phyloP scores from a whole-genome alignment of 2,329 filamentous ascomycete genomes.

The Pseudocercospora eumusae region DNA sequence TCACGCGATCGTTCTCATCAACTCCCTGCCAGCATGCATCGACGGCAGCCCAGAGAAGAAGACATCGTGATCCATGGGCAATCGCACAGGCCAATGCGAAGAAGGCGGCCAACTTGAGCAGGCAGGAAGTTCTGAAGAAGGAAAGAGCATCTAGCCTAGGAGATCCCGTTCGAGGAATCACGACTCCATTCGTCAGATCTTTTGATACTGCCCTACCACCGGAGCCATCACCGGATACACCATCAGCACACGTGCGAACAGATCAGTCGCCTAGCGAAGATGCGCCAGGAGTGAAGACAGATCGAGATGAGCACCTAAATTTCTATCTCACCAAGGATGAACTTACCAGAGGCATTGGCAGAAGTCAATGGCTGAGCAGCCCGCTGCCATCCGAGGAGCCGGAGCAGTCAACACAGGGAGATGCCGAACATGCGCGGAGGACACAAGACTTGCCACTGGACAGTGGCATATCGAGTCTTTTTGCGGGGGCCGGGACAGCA shows the following conservation, averaged over 20 bases:
- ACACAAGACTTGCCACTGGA: not conserved
- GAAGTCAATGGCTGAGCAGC: constrained; percentile 62
- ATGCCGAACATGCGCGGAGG: not conserved
- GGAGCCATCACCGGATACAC: constrained; percentile 32
- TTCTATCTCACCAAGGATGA: constrained; percentile 71
- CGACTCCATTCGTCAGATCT: constrained; percentile 81
- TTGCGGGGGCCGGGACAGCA: not conserved
- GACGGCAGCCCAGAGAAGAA: constrained; percentile 59
- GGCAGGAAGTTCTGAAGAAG: constrained; percentile 68
- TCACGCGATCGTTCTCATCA: constrained; percentile 55
- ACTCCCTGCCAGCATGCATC: constrained; percentile 65
- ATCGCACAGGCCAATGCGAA: constrained; percentile 79
- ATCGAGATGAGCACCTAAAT: constrained; percentile 61
- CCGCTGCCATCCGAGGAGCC: constrained; percentile 13
- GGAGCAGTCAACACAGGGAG: not conserved
- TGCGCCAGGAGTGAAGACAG: constrained; percentile 28
- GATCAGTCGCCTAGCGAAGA: constrained; percentile 18
- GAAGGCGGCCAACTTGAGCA: constrained; percentile 77
- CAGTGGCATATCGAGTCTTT: not conserved
- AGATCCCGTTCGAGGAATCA: constrained; percentile 74
- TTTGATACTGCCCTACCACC: constrained; percentile 63
- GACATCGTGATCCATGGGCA: constrained; percentile 77
- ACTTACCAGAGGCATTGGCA: constrained; percentile 64
- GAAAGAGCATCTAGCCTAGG: constrained; percentile 67
- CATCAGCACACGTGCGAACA: constrained; percentile 23